Conservation (phyloP, 148 eudicot species). For the Salicornia ramosissima region DNA sequence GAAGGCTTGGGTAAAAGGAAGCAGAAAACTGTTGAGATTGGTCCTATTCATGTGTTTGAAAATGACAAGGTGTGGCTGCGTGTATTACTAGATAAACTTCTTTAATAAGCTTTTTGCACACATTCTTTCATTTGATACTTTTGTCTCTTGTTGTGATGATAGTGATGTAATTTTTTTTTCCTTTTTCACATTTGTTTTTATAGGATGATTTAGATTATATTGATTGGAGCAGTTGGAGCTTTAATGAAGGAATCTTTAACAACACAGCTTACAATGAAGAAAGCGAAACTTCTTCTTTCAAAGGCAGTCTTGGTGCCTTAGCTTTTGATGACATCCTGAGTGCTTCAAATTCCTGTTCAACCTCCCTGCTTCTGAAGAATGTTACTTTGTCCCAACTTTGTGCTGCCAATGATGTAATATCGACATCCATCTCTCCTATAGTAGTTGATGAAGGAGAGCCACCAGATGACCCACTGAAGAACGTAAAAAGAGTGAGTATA, state of each 20-base stretch:
- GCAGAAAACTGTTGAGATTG: constrained; percentile 35
- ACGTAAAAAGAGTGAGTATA: constrained; percentile 29
- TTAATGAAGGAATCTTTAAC: constrained; percentile 38
- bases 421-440: constrained; percentile 14
- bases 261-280: constrained; percentile 24
- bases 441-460: constrained; percentile 33
- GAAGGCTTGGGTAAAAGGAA: constrained; percentile 35
- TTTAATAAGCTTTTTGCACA: neutral
- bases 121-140: neutral
- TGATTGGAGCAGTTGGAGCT: constrained; percentile 78
- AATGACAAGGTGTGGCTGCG: constrained; percentile 42
- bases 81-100: constrained; percentile 7
- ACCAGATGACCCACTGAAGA: constrained; percentile 27
- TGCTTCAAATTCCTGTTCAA: constrained; percentile 20
- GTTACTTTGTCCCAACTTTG: constrained; percentile 18
- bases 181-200: constrained; percentile 15
- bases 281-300: constrained; percentile 26
- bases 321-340: constrained; percentile 37
- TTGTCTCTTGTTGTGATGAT: neutral
- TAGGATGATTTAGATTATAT: constrained; percentile 45
- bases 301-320: constrained; percentile 34
- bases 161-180: neutral
- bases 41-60: constrained; percentile 87
- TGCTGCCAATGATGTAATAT: constrained; percentile 24
- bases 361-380: constrained; percentile 30